phyloP scores from a whole-genome alignment of 2,329 filamentous ascomycete species.

The Botrytis aclada region DNA sequence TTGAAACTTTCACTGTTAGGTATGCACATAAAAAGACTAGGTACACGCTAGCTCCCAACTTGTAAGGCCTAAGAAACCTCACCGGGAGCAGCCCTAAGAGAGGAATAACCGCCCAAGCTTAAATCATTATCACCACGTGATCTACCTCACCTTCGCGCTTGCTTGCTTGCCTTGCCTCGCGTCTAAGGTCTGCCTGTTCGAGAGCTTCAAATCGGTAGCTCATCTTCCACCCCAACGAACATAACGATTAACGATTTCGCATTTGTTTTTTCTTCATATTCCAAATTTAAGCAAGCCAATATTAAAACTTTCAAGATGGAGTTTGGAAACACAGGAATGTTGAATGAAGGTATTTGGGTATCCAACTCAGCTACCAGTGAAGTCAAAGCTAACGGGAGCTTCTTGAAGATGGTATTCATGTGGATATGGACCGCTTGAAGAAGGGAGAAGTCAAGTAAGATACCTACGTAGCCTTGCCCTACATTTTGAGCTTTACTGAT shows the following conservation, averaged over 20 bases:
- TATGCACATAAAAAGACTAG: neutral
- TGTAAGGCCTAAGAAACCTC: neutral
- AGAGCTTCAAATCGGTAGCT: constrained; percentile 24
- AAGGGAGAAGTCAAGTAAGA: constrained; percentile 97
- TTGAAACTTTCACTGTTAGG: too few species aligned
- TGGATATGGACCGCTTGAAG: constrained; percentile 99
- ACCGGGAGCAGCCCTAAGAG: neutral
- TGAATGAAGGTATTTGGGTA: constrained; percentile 57
- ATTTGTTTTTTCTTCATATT: constrained; percentile 31
- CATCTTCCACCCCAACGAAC: constrained; percentile 14
- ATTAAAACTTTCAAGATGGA: constrained; percentile 49
- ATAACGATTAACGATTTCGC: constrained; percentile 15
- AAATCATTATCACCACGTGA: constrained; percentile 16
- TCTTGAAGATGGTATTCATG: constrained; percentile 87
- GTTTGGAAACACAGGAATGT: constrained; percentile 58
- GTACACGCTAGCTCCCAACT: neutral
- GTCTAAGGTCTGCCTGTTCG: constrained; percentile 29
- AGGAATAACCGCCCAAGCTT: constrained; percentile 10
- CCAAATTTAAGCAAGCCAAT: constrained; percentile 14
- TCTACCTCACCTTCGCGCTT: constrained; percentile 7
- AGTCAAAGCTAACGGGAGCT: constrained; percentile 34
- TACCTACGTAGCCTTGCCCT: neutral
- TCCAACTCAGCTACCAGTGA: constrained; percentile 22
- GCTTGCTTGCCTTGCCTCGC: constrained; percentile 25
- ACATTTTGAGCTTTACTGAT: constrained; percentile 5